These are phyloP conservation scores for Sonneratia caseolaris DNA, from an alignment of 345 rosid genomes.

Conservation along the genomic window DNA sequence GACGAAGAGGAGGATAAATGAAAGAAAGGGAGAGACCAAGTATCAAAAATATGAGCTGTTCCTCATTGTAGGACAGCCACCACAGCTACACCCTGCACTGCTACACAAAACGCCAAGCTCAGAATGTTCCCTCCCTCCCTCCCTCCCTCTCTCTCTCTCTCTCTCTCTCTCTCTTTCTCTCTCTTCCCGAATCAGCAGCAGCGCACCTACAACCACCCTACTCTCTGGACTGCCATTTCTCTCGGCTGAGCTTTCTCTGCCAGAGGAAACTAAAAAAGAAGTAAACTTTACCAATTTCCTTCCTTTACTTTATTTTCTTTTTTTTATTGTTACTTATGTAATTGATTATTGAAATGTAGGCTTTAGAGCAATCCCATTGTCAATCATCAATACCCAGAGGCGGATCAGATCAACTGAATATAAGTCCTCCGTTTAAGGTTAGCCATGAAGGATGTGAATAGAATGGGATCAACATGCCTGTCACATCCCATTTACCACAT, in stretches of 20 bases:
- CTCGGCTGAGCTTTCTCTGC: constrained; percentile 2
- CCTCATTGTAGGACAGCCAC: constrained; percentile 20
- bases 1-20: background rate
- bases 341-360: background rate
- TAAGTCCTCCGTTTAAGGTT: background rate
- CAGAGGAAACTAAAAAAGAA: constrained; percentile 5
- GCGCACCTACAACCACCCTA: constrained; percentile 14
- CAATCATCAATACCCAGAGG: background rate
- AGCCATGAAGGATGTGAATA: background rate
- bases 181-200: constrained; percentile 14
- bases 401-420: background rate
- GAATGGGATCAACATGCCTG: background rate
- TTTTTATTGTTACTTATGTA: background rate
- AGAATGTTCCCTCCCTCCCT: constrained; percentile 15
- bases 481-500: background rate
- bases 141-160: constrained; percentile 2
- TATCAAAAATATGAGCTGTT: constrained; percentile 17
- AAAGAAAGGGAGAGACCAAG: constrained; percentile 3
- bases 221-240: constrained; percentile 2
- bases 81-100: constrained; percentile 13
- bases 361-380: background rate
- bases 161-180: constrained; percentile 6
- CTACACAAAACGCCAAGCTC: constrained; percentile 17
- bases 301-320: background rate
- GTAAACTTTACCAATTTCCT: background rate